Conservation (phyloP, 805 yeast genomes). For the Starmerella cellae region DNA sequence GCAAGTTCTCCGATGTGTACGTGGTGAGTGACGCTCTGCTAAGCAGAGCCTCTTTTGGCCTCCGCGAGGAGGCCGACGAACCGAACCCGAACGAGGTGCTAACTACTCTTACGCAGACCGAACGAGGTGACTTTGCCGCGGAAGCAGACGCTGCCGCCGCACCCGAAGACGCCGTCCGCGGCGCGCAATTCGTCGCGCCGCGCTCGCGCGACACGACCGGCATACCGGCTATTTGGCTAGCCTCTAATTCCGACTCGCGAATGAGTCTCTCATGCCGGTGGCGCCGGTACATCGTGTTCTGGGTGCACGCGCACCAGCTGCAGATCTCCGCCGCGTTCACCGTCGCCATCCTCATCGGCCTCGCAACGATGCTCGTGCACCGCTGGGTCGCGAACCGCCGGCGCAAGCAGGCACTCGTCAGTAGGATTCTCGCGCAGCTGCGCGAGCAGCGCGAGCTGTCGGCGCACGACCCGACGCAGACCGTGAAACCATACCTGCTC, state of each 20-base stretch:
- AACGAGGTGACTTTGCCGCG: constrained; percentile 3
- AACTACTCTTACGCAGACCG: constrained; percentile 6
- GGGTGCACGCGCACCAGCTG: constrained; percentile 13
- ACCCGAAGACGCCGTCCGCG: constrained; percentile 4
- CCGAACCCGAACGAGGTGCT: background rate
- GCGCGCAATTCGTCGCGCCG: constrained; percentile 1
- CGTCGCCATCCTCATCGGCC: background rate
- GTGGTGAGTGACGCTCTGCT: constrained; percentile 62
- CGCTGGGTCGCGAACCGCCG: background rate
- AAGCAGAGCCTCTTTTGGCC: constrained; percentile 1
- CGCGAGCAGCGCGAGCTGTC: constrained; percentile 15
- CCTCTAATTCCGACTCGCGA: constrained; percentile 14
- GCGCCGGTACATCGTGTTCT: constrained; percentile 8
- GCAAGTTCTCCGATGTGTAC: constrained; percentile 35
- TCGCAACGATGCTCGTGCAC: background rate
- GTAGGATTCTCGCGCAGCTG: constrained; percentile 7
- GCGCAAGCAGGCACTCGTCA: constrained; percentile 6
- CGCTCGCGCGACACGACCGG: background rate
- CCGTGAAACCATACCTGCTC: constrained; percentile 13
- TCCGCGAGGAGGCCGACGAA: background rate
- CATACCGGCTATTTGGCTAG: constrained; percentile 4
- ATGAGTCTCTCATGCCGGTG: constrained; percentile 16
- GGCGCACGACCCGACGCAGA: constrained; percentile 14
- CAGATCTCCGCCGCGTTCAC: background rate
- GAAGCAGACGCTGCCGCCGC: constrained; percentile 7